Conservation (phyloP, 345 rosid species). For the Arabis alpina region DNA sequence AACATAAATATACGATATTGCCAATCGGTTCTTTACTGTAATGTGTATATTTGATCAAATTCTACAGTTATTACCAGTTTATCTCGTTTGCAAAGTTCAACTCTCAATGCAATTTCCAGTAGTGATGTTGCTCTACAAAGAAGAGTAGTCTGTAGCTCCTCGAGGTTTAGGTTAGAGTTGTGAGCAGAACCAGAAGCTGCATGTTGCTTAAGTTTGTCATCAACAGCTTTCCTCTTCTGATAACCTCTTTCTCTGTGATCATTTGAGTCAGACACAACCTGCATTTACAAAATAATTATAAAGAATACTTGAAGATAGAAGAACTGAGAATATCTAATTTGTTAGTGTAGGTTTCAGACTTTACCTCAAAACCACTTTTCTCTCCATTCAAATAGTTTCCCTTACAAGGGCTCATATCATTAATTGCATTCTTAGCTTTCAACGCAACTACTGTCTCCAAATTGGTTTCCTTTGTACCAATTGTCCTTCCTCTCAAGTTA, state of each 20-base stretch:
- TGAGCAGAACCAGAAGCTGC: constrained; percentile 20
- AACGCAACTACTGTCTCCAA: constrained; percentile 7
- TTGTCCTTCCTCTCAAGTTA: constrained; percentile 23
- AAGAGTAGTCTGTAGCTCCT: constrained; percentile 41
- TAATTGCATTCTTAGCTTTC: constrained; percentile 21
- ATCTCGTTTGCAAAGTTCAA: constrained; percentile 62
- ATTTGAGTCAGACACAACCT: constrained; percentile 23
- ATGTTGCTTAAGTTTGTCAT: constrained; percentile 16
- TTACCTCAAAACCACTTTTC: constrained; percentile 37
- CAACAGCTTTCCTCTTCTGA: constrained; percentile 32
- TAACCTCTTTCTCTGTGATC: constrained; percentile 44
- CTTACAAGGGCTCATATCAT: constrained; percentile 33
- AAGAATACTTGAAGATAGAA: neutral
- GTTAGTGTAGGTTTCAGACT: constrained; percentile 10
- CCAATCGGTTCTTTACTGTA: constrained; percentile 11
- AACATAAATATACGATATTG: neutral
- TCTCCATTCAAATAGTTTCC: constrained; percentile 26
- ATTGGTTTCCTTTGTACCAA: constrained; percentile 8
- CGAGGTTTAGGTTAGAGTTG: constrained; percentile 47
- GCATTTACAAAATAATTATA: constrained; percentile 27
- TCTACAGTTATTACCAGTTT: constrained; percentile 53
- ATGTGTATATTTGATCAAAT: constrained; percentile 9
- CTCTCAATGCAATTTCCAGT: constrained; percentile 55
- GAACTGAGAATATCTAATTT: neutral
- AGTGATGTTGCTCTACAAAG: constrained; percentile 52